These are phyloP conservation scores for Prunus dulcis DNA, from an alignment of 306 rosid species.

Conservation along the genomic window DNA sequence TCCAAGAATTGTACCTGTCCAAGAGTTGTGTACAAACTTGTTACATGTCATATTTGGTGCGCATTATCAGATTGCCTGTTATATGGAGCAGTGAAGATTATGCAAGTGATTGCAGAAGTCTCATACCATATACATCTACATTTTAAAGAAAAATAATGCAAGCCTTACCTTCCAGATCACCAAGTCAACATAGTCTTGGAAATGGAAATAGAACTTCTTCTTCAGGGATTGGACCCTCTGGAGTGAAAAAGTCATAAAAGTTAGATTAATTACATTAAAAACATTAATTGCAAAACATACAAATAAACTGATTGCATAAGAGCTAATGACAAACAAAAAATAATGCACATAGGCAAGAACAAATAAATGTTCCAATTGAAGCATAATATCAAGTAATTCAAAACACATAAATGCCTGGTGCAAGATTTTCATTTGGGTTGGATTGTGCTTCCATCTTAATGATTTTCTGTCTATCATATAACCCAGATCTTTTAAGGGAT, in stretches of 20 bases:
- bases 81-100: conserved; percentile 6
- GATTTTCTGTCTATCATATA: not conserved
- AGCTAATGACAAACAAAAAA: too few relatives aligned
- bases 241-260: conserved; percentile 24
- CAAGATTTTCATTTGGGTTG: not conserved
- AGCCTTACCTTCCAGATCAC: conserved; percentile 85
- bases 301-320: not conserved
- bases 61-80: conserved; percentile 8
- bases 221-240: conserved; percentile 83
- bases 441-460: not conserved
- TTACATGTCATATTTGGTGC: conserved; percentile 32
- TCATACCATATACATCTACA: not conserved
- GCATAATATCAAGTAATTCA: too few relatives aligned
- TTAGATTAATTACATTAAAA: conserved; percentile 16
- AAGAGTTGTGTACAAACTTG: conserved; percentile 46
- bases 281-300: not conserved
- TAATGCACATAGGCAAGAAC: too few relatives aligned
- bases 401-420: too few relatives aligned
- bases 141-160: conserved; percentile 8
- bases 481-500: not conserved
- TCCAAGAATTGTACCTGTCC: conserved; percentile 99
- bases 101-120: conserved; percentile 26
- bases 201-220: conserved; percentile 90
- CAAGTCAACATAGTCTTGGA: conserved; percentile 89
- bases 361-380: too few relatives aligned